Evolutionary conservation across 495 filamentous ascomycete genomes (phyloP), one percentile per base, ranked within the genome.

Genomic region (Talaromyces proteolyticus): DNA sequence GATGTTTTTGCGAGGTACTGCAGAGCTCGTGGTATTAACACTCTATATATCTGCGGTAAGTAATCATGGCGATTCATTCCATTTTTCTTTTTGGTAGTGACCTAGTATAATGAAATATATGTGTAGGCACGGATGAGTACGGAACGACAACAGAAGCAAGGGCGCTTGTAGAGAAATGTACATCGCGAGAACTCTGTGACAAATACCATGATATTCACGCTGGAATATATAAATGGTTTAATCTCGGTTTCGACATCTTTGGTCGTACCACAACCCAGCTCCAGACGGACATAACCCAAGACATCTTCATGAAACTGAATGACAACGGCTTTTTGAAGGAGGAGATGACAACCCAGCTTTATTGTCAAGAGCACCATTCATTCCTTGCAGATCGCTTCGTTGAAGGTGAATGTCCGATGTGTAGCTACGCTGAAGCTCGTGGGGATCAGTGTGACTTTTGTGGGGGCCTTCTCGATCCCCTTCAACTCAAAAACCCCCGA

Each of bases 1-100:
- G 87, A 91, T 67, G 84, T 86, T 62, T 93, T 88, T 57, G 69
- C 82, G 57, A 68, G 78, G 79, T 83, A 70, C 54, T 78, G 70
- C 51, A 78, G 80, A 57, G 79, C 77, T 42, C 74, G 84, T 18
- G 80, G 79, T 42, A 61, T 69, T 53, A 70, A 58, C 68, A 80
- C 59, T 76, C 80, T 37, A 64, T 65, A 56, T 44, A 53, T 65
- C 19, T 65, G 62, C 45, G 60, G 62, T 23, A 60, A 57, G 45
- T 16, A 40, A n/a, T n/a, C n/a, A n/a, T n/a, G n/a, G n/a, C n/a
- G n/a, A n/a, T n/a, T n/a, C n/a, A n/a, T n/a, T n/a, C n/a, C n/a
- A n/a, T n/a, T n/a, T n/a, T n/a, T n/a, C n/a, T n/a, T n/a, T n/a
- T n/a, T n/a, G n/a, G n/a, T n/a, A n/a, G n/a, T n/a, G n/a, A n/a